Conservation (phyloP, 164 flowering plant species). For the Brasenia schreberi region DNA sequence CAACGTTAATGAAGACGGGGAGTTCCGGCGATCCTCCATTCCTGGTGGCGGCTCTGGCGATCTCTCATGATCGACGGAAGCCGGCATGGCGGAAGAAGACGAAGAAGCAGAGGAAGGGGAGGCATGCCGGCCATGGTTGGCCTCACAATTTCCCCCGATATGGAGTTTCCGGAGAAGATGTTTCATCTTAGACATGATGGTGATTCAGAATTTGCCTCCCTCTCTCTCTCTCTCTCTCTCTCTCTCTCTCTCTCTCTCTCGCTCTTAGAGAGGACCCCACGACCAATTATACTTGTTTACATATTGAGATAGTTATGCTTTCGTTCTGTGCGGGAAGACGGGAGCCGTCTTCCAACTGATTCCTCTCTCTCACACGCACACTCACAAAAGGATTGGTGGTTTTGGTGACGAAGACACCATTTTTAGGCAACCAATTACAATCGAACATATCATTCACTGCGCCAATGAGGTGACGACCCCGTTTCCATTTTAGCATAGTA, state of each 20-base stretch:
- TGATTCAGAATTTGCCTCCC: neutral
- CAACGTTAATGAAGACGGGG: neutral
- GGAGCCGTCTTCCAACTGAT: too few relatives aligned
- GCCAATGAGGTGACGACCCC: too few relatives aligned
- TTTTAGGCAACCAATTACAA: too few relatives aligned
- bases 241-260: neutral
- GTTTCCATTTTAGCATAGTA: too few relatives aligned
- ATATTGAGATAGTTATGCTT: too few relatives aligned
- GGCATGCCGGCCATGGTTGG: conserved; percentile 20
- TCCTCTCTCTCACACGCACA: too few relatives aligned
- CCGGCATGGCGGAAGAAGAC: conserved; percentile 1
- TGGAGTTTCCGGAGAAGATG: conserved; percentile 75
- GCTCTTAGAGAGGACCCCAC: neutral
- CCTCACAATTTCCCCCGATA: conserved; percentile 33
- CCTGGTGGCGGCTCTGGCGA: neutral
- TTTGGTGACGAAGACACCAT: too few relatives aligned
- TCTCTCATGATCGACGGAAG: conserved; percentile 2
- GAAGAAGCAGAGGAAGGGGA: conserved; percentile 13
- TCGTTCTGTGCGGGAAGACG: too few relatives aligned
- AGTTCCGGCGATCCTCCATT: neutral
- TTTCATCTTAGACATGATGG: conserved; percentile 69
- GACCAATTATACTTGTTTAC: too few relatives aligned
- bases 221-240: neutral
- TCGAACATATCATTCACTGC: too few relatives aligned
- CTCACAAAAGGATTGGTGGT: too few relatives aligned